Evolutionary conservation across 768 basidiomycete genomes (phyloP), one percentile per base, ranked within the genome.

Genomic region (Strobilomyces dryophilus): DNA sequence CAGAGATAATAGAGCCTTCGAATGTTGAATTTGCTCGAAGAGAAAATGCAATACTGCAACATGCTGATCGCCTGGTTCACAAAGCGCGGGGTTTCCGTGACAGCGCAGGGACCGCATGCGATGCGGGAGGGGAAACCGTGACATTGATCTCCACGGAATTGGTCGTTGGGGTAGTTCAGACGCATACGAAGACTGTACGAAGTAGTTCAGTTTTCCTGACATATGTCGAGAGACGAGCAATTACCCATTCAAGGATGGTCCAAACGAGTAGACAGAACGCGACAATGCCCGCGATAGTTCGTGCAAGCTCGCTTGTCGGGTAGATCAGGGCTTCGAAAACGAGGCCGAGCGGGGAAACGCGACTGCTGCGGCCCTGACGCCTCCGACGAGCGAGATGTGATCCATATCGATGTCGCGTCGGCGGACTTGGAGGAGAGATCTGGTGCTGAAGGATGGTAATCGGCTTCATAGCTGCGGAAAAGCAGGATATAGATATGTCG

Each of bases 21-120:
- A 62, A 10, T 71, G 66, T 15, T 58, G 55, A 12, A 66, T 60
- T 43, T 71, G 68, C 17, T 66, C 67, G 1, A 55, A 60, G 37
- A 69, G 47, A 26, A 71, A 71, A 26, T 57, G 54, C n/a, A 63
- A 34, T 34, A 63, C 51, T 12, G 57, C 62, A 3, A 36, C 43
- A 18, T 66, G 59, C 8, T 65, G 60, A 21, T 57, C 56, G 6
- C 37, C 44, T 11, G 61, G 50, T 49, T 52, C 54, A n/a, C 45
- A 56, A 12, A 51, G 2, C 8, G 31, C 50, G 41, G 48, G 49
- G 26, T 55, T 47, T 6, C 9, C 11, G 11, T 54, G 56, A 21
- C 35, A 54, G 37, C 39, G 53, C 39, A 48, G 32, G 29, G 45
- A 36, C 47, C 57, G 42, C 20, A 47, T 42, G 14, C 41, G 26